Evolutionary conservation across 148 eudicot species (phyloP).

Genomic region (Polygonum maritimum): DNA sequence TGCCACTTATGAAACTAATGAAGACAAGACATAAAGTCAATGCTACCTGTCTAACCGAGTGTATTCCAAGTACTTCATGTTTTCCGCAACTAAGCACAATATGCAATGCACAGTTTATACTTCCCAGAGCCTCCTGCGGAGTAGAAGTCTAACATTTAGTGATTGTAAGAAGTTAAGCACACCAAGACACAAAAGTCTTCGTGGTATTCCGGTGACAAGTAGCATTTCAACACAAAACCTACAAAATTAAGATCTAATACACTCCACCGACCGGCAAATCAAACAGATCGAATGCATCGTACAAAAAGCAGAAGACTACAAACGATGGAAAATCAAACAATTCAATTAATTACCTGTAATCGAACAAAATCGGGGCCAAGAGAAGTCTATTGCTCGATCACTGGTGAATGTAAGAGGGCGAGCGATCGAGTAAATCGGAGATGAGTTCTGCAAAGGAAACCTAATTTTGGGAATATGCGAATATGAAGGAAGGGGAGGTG

Average conservation of each 20-base stretch:
- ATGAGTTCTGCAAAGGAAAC: too few species aligned
- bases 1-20: background rate
- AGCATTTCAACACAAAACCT: background rate
- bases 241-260: background rate
- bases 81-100: constrained; percentile 6
- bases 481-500: too few species aligned
- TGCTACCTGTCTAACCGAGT: constrained; percentile 76
- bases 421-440: too few species aligned
- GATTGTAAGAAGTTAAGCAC: background rate
- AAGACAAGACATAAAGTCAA: background rate
- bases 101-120: constrained; percentile 4
- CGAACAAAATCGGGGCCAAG: background rate
- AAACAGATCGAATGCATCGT: background rate
- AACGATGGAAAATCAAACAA: background rate
- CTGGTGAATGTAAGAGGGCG: background rate
- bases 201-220: background rate
- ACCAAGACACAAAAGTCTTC: background rate
- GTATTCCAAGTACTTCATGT: constrained; percentile 94
- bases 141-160: background rate
- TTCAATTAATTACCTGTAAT: background rate
- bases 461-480: too few species aligned
- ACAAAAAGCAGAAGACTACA: background rate
- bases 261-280: background rate
- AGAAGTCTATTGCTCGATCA: background rate
- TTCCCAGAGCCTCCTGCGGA: background rate